phyloP scores from a whole-genome alignment of 2,329 filamentous ascomycete genomes.

The Penicillium sp. region DNA sequence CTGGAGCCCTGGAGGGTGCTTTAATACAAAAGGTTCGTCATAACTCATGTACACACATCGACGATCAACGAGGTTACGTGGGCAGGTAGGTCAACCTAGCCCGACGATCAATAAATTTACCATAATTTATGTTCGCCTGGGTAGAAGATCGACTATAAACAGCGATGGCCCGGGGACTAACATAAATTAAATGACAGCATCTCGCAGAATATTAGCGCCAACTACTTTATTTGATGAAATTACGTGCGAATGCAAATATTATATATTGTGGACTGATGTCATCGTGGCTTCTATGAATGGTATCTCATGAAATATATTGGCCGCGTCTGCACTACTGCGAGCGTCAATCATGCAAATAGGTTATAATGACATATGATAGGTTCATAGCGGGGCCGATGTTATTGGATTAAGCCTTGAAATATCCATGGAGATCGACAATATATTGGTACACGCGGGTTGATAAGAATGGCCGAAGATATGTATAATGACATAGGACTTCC shows the following conservation, averaged over 20 bases:
- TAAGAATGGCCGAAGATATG: neutral
- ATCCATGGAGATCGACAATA: neutral
- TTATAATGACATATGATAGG: too few species aligned
- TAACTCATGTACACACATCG: neutral
- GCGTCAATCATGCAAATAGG: too few species aligned
- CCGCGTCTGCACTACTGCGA: too few species aligned
- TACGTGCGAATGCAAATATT: too few species aligned
- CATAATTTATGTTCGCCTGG: neutral
- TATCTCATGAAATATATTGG: too few species aligned
- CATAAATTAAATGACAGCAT: neutral
- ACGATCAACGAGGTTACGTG: neutral
- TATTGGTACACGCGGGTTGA: neutral
- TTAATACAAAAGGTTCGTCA: neutral
- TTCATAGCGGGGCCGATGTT: neutral
- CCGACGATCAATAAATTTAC: neutral
- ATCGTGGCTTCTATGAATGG: too few species aligned
- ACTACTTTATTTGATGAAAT: too few species aligned
- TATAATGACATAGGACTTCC: neutral
- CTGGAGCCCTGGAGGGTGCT: too few species aligned
- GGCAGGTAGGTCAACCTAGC: neutral
- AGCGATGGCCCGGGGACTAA: neutral
- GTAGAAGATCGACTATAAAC: neutral
- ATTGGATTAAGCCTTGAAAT: neutral
- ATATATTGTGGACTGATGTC: too few species aligned
- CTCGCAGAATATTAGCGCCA: neutral